phyloP scores from a whole-genome alignment of 257 asterid genomes.

The Fraxinus excelsior region DNA sequence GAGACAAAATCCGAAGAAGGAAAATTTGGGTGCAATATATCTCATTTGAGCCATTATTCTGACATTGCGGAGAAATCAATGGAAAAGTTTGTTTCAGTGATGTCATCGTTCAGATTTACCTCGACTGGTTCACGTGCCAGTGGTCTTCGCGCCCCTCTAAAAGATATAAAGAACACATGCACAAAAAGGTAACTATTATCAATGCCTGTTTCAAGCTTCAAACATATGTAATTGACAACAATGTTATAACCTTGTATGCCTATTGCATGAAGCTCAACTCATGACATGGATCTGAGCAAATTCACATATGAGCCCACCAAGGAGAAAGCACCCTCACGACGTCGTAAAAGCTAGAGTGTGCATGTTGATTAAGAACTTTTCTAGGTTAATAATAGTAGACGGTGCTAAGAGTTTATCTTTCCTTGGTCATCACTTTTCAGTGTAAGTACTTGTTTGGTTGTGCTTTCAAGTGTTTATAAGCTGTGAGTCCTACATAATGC shows the following conservation, averaged over 20 bases:
- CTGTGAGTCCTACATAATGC: too few relatives aligned
- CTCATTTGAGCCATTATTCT: slow-evolving; percentile 74
- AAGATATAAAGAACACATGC: slow-evolving; percentile 64
- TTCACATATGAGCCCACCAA: slow-evolving; percentile 46
- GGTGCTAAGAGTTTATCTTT: not conserved
- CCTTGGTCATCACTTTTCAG: not conserved
- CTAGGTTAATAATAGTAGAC: not conserved
- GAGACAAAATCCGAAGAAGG: slow-evolving; percentile 41
- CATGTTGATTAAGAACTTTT: not conserved
- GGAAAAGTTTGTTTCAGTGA: slow-evolving; percentile 71
- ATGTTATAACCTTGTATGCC: slow-evolving; percentile 9
- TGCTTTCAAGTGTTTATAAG: not conserved
- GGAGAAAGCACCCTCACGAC: slow-evolving; percentile 29
- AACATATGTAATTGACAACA: not conserved
- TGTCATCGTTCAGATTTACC: slow-evolving; percentile 78
- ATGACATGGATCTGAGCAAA: slow-evolving; percentile 42
- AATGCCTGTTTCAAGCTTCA: not conserved
- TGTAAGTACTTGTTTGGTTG: not conserved
- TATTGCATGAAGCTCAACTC: slow-evolving; percentile 37
- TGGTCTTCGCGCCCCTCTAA: slow-evolving; percentile 95
- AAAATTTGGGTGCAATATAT: slow-evolving; percentile 66
- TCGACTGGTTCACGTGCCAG: slow-evolving; percentile 86
- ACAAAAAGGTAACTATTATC: slow-evolving; percentile 45
- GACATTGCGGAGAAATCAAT: slow-evolving; percentile 82
- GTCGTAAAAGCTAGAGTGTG: slow-evolving; percentile 33